A percentile compares a stretch with the other conserved stretches of the same genome.
phyloP scores from a whole-genome alignment of 2,329 filamentous ascomycete genomes.

The Colletotrichum paranaense region DNA sequence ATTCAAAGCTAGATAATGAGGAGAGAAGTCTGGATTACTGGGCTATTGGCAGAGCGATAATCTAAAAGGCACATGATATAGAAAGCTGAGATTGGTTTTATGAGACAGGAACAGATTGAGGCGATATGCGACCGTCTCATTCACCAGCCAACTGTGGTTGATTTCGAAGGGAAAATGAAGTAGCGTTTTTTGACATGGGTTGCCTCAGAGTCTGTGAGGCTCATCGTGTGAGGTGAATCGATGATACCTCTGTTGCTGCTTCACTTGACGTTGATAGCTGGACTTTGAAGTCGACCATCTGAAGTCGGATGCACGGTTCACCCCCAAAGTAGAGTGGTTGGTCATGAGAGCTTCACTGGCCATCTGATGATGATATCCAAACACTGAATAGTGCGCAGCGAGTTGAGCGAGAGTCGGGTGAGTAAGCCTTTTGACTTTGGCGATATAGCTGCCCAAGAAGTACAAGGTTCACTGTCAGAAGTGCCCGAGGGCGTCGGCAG shows the following conservation, averaged over 20 bases:
- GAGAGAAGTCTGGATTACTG: too few species aligned
- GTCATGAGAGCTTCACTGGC: background rate
- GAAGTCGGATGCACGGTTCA: background rate
- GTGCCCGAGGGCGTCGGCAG: constrained; percentile 23
- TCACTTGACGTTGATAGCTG: background rate
- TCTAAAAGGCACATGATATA: too few species aligned
- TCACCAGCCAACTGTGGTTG: too few species aligned
- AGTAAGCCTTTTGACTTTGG: background rate
- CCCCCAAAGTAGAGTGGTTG: background rate
- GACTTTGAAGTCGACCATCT: background rate
- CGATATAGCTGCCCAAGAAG: background rate
- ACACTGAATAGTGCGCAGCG: background rate
- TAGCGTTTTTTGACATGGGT: background rate
- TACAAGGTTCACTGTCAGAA: constrained; percentile 2
- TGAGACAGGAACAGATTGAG: background rate
- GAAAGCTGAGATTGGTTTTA: background rate
- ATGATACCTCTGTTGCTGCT: background rate
- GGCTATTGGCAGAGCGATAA: too few species aligned
- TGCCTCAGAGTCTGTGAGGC: too few species aligned
- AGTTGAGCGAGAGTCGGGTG: background rate
- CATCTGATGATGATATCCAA: background rate
- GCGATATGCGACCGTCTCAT: background rate
- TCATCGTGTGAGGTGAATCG: background rate
- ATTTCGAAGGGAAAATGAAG: background rate
- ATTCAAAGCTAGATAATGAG: too few species aligned